A percentile compares a stretch with the other conserved stretches of the same genome.
Conservation (phyloP, 2,329 filamentous ascomycete genomes). For the Pseudogymnoascus sp. region DNA sequence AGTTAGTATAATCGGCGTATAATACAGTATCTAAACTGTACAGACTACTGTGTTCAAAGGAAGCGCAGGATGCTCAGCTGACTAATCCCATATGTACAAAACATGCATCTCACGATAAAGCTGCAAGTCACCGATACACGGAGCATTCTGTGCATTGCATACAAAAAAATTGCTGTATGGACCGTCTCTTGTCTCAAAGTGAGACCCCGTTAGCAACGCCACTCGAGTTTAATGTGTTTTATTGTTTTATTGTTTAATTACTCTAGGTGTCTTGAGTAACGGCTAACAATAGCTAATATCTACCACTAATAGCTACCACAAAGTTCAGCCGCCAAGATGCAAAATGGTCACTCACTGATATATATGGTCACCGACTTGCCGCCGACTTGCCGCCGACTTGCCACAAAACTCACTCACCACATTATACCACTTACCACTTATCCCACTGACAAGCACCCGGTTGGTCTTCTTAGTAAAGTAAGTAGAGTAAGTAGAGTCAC, state of each 20-base stretch:
- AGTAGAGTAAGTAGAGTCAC: neutral
- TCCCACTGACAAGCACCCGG: neutral
- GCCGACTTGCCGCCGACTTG: neutral
- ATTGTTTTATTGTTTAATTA: neutral
- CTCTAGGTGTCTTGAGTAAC: neutral
- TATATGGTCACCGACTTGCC: neutral
- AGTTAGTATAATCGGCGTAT: neutral
- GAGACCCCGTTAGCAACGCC: neutral
- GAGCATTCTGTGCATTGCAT: neutral
- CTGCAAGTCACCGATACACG: neutral
- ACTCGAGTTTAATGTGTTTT: neutral
- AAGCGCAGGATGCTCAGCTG: neutral
- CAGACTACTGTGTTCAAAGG: neutral
- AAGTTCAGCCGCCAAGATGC: neutral
- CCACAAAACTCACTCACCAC: neutral
- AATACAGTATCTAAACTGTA: neutral
- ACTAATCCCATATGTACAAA: neutral
- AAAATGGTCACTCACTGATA: neutral
- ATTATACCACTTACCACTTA: neutral
- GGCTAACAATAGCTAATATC: neutral
- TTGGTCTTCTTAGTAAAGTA: neutral
- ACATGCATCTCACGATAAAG: neutral
- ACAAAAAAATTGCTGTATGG: neutral
- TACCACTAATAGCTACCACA: neutral
- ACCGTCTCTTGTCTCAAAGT: neutral